Evolutionary conservation across 2,329 filamentous ascomycete species (phyloP).

Genomic region (Alternaria brassicae): DNA sequence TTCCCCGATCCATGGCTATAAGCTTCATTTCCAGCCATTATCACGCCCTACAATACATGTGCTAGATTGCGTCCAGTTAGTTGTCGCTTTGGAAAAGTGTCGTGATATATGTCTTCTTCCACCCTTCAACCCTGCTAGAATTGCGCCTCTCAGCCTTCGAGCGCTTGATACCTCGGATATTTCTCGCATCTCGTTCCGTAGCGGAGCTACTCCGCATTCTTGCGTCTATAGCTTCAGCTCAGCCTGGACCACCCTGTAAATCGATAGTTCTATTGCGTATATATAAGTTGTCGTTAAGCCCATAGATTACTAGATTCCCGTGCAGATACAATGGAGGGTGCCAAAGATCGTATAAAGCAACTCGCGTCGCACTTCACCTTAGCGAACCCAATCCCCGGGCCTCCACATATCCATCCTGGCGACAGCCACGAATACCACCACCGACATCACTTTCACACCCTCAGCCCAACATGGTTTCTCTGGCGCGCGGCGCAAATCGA

Average conservation of each 20-base stretch:
- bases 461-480: slow-evolving; percentile 87
- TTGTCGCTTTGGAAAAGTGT: not conserved
- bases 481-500: slow-evolving; percentile 87
- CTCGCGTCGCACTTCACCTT: slow-evolving; percentile 49
- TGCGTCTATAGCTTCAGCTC: slow-evolving; percentile 18
- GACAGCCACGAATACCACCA: slow-evolving; percentile 53
- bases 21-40: slow-evolving; percentile 2
- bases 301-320: not conserved
- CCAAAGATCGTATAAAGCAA: slow-evolving; percentile 43
- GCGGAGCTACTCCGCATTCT: slow-evolving; percentile 27
- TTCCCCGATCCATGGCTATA: slow-evolving; percentile 12
- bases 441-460: slow-evolving; percentile 71
- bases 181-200: slow-evolving; percentile 6
- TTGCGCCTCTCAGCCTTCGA: not conserved
- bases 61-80: not conserved
- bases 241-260: slow-evolving; percentile 12
- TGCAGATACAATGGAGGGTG: slow-evolving; percentile 17
- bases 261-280: slow-evolving; percentile 4
- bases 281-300: slow-evolving; percentile 3
- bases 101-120: not conserved
- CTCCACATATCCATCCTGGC: slow-evolving; percentile 48
- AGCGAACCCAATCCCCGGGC: slow-evolving; percentile 36
- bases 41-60: not conserved
- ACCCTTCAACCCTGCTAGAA: not conserved
- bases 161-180: slow-evolving; percentile 1